These are phyloP conservation scores for Clitopilus passeckerianus DNA, from an alignment of 768 basidiomycete species.

Conservation along the genomic window DNA sequence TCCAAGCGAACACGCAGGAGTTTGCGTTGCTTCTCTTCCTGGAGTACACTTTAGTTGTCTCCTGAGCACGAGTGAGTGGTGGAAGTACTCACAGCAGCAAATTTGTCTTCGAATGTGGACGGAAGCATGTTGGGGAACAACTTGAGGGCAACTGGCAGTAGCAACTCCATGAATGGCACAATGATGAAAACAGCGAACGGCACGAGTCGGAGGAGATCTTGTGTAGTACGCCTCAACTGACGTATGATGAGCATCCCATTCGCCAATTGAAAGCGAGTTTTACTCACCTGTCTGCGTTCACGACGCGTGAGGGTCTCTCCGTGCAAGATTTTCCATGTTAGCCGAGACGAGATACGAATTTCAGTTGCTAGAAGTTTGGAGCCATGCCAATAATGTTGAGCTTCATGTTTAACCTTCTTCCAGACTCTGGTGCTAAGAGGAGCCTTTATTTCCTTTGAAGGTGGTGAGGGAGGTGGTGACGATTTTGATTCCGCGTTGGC, in stretches of 20 bases:
- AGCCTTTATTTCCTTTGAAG: constrained; percentile 24
- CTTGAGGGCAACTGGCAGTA: constrained; percentile 93
- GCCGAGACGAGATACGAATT: constrained; percentile 80
- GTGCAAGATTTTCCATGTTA: constrained; percentile 90
- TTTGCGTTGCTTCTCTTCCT: constrained; percentile 98
- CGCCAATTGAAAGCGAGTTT: constrained; percentile 4
- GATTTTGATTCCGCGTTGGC: constrained; percentile 40
- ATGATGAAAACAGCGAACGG: constrained; percentile 94
- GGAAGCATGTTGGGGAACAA: constrained; percentile 99
- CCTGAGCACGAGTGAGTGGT: not conserved
- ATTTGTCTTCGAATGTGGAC: constrained; percentile 97
- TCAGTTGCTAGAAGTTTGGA: constrained; percentile 92
- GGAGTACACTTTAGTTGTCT: constrained; percentile 2
- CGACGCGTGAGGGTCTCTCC: constrained; percentile 89
- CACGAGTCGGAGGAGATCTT: constrained; percentile 87
- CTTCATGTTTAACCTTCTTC: constrained; percentile 95
- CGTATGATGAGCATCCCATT: not conserved
- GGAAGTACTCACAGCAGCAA: constrained; percentile 59
- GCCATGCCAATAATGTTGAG: constrained; percentile 95
- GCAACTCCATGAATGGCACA: constrained; percentile 97
- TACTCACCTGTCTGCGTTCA: constrained; percentile 81
- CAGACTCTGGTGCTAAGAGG: constrained; percentile 64
- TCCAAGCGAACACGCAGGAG: constrained; percentile 90
- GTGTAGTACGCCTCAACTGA: constrained; percentile 89
- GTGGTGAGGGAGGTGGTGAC: constrained; percentile 41